These are phyloP conservation scores for Anthostomella pinea DNA, from an alignment of 2,329 filamentous ascomycete genomes.

Conservation along the genomic window DNA sequence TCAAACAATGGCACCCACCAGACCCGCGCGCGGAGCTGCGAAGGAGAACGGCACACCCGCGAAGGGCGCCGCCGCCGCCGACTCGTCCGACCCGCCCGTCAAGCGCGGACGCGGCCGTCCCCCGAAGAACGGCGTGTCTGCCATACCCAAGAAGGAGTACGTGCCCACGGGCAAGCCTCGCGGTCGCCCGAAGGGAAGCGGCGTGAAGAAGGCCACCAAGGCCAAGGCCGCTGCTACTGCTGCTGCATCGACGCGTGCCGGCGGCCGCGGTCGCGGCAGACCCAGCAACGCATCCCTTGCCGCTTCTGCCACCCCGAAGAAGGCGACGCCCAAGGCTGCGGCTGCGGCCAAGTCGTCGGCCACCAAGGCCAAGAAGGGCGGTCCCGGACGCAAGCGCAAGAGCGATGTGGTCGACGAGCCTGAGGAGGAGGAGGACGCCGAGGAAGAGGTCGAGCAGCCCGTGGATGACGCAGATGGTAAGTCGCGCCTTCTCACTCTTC, in stretches of 20 bases:
- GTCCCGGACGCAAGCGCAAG: slow-evolving; percentile 25
- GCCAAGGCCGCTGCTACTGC: slow-evolving; percentile 12
- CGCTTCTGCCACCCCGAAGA: slow-evolving; percentile 17
- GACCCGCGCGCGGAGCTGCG: slow-evolving; percentile 18
- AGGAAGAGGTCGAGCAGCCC: slow-evolving; percentile 17
- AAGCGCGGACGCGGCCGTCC: slow-evolving; percentile 39
- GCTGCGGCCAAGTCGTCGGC: slow-evolving; percentile 18
- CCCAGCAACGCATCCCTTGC: slow-evolving; percentile 30
- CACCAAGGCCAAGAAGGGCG: slow-evolving; percentile 18
- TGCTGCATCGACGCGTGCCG: too few relatives aligned
- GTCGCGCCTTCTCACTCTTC: slow-evolving; percentile 4
- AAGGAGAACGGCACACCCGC: slow-evolving; percentile 23
- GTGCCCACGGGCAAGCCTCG: slow-evolving; percentile 45
- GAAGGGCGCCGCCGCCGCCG: slow-evolving; percentile 12
- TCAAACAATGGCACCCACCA: slow-evolving; percentile 23
- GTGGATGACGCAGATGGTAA: slow-evolving; percentile 22
- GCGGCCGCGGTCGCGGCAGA: slow-evolving; percentile 30
- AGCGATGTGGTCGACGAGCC: slow-evolving; percentile 23
- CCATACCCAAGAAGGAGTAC: slow-evolving; percentile 31
- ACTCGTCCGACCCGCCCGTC: slow-evolving; percentile 22
- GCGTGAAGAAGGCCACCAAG: slow-evolving; percentile 28
- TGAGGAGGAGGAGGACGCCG: slow-evolving; percentile 28
- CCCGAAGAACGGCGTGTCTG: slow-evolving; percentile 36
- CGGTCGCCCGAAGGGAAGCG: slow-evolving; percentile 45
- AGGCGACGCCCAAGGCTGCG: slow-evolving; percentile 29